Evolutionary conservation across 352 stramenopile species (phyloP), one percentile per base, ranked within the genome.

Genomic region (Pythium aristosporum): DNA sequence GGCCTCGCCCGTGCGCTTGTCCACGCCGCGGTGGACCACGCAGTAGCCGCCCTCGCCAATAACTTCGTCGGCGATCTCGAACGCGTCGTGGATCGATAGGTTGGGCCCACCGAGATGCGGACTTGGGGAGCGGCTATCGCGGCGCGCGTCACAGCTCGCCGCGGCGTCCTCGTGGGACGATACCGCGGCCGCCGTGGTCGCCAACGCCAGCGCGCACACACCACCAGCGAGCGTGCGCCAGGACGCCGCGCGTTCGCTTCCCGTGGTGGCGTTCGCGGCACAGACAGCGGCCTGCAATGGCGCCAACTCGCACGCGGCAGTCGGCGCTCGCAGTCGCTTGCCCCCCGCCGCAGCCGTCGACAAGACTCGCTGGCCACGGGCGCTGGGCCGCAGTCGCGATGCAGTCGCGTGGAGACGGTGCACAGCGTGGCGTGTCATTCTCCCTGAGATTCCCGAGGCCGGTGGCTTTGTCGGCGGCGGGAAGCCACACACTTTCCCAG

Each of bases 31-130:
- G 50, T 84, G 85, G 55, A 94, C 85, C 7, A 91, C 82, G 57
- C 85, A 91, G 63, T 90, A 94, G 54, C 85, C 85, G 44, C 84
- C 84, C 71, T 93, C 82, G 16, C 82, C 84, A 39, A 93, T 79
- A 58, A 93, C 86, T 67, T 93, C 84, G 69, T 90, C 79, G 47
- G 77, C 79, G 51, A 93, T 89, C 49, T 90, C 77, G 61, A 89
- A 93, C 61, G 77, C 75, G 25, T 90, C 77, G 53, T 90, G 77
- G 43, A 93, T 85, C 34, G 67, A 63, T 7, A 65, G 43, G 44
- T 60, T 56, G 10, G 51, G 37, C 3, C 46, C 53, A 8, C 52
- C 56, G 41, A 65, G 55, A 43, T 60, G 51, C 32, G 51, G 64
- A 44, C 48, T 65, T 34, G 53, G 57, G 23, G 57, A 9, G 16